A percentile compares a stretch with the other conserved stretches of the same genome.
Conservation (phyloP, 495 filamentous ascomycete genomes). For the Terfezia claveryi region DNA sequence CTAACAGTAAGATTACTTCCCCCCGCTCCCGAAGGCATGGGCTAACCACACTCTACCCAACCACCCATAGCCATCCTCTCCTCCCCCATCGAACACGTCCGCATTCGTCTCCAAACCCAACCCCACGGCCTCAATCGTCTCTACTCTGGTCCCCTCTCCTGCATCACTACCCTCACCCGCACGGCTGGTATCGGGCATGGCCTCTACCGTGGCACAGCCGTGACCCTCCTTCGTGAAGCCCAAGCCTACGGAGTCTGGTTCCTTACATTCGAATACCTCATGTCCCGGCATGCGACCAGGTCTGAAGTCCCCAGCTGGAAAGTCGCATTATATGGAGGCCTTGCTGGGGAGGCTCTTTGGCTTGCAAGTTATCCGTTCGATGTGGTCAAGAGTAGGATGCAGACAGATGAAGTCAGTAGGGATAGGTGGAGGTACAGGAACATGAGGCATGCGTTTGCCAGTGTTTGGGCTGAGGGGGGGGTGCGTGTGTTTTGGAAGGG, state of each 20-base stretch:
- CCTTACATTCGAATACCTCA: conserved; percentile 79
- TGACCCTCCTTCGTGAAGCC: conserved; percentile 72
- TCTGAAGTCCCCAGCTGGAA: conserved; percentile 62
- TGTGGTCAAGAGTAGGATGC: conserved; percentile 98
- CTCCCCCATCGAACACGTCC: conserved; percentile 85
- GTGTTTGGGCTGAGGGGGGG: conserved; percentile 62
- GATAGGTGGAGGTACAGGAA: conserved; percentile 41
- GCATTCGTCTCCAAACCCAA: conserved; percentile 93
- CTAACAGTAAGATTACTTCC: conserved; percentile 33
- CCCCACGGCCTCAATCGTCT: conserved; percentile 61
- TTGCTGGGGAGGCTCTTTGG: conserved; percentile 90
- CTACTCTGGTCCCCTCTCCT: conserved; percentile 73
- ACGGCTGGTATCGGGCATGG: conserved; percentile 42
- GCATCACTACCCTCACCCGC: conserved; percentile 56
- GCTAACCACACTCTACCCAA: too few relatives aligned
- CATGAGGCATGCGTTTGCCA: conserved; percentile 76
- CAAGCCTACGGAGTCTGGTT: conserved; percentile 96
- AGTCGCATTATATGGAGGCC: conserved; percentile 74
- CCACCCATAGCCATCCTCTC: conserved; percentile 37
- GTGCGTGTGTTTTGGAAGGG: conserved; percentile 86
- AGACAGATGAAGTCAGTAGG: conserved; percentile 72
- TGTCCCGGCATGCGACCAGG: conserved; percentile 76
- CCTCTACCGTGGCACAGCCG: conserved; percentile 65
- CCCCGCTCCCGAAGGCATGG: too few relatives aligned
- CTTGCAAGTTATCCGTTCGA: conserved; percentile 83